A percentile compares a stretch with the other conserved stretches of the same genome.
Conservation (phyloP, 257 asterid genomes). For the Nicotiana attenuata region DNA sequence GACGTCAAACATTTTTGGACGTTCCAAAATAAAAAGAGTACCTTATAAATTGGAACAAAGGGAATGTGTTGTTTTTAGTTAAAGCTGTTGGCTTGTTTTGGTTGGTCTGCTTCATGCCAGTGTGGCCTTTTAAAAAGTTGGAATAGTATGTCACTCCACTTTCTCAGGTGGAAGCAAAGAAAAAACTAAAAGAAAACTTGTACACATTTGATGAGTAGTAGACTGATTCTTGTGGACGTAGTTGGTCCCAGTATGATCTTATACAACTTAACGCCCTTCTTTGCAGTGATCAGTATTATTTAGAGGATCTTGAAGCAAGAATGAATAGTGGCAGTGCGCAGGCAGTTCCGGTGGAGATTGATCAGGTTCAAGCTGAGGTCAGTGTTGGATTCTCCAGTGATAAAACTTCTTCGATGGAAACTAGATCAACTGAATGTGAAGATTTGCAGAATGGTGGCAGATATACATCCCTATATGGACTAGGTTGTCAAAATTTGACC, state of each 20-base stretch:
- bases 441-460: constrained; percentile 44
- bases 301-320: constrained; percentile 31
- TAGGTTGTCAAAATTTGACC: constrained; percentile 38
- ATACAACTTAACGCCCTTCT: constrained; percentile 3
- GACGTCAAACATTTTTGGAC: not conserved
- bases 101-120: not conserved
- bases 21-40: not conserved
- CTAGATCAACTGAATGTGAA: constrained; percentile 40
- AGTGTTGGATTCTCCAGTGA: constrained; percentile 46
- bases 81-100: not conserved
- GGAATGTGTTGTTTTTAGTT: not conserved
- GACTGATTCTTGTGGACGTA: not conserved
- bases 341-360: constrained; percentile 4
- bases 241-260: constrained; percentile 4
- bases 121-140: not conserved
- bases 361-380: constrained; percentile 47
- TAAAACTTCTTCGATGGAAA: constrained; percentile 41
- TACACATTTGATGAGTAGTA: not conserved
- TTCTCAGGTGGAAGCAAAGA: not conserved
- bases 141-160: not conserved
- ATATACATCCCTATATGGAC: constrained; percentile 31
- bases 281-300: constrained; percentile 59
- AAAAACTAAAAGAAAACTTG: not conserved
- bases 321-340: constrained; percentile 18
- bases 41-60: not conserved